Evolutionary conservation across 139 green algal genomes (phyloP), one percentile per base, ranked within the genome.

Genomic region (Nannochloris sp.): DNA sequence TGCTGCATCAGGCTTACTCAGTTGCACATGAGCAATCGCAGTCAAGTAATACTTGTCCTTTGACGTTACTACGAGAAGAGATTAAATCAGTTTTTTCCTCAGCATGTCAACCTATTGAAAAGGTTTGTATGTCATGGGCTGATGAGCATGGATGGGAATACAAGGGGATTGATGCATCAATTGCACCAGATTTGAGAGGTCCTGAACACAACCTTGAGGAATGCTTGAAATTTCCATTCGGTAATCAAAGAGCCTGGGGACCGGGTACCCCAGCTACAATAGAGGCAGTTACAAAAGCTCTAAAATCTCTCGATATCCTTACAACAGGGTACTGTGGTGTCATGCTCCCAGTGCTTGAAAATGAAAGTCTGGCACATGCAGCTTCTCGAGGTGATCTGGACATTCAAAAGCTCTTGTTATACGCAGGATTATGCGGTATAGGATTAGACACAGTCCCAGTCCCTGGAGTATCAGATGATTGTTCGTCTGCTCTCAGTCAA

Each of bases 341-440:
- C 4, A 85, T 85, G 78, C 70, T 85, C 58, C 77, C 78, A 4
- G 69, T 85, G 3, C 69, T 54, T 29, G 78, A 85, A 68, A 76
- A 85, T 50, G 12, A 43, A 24, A 75, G 78, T 18, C 29, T 77
- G 16, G 70, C 60, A 4, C 29, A 36, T 3, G 70, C 64, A 19
- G 40, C 36, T 50, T 57, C 14, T 51, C 48, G 48, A 7, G 75
- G 71, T 8, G 44, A 55, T 15, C 37, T 81, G 40, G 57, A 49
- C 15, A 44, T 85, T 16, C 19, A 37, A 5, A 62, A 62, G 44
- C 59, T 85, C 34, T 69, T 85, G 44, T 48, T 69, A 36, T 79
- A 72, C 25, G 72, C 61, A 3, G 64, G 77, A 4, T 76, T 84
- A 8, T 85, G 78, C 60, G 76, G 78, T n/a, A 64, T 57, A 27